Base-by-base conservation (phyloP, 192 early-diverging fungal species). In the Allomyces macrogynus region DNA sequence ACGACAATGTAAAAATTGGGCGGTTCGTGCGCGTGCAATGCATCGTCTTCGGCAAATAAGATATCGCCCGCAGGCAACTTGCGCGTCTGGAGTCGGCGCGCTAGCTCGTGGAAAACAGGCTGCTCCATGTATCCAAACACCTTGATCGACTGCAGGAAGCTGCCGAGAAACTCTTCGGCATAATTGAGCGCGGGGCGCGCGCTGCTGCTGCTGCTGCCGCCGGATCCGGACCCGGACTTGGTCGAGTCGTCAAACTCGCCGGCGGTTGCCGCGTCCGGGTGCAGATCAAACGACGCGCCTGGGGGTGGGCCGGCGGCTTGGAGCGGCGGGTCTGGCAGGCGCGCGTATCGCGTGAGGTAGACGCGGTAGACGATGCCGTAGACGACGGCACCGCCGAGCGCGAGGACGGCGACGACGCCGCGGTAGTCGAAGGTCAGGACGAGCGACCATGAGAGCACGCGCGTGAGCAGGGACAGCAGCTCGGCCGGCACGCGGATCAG, bases 61-160 rank as follows among this genome's bases (percentile, higher is more conserved):
- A 82, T 84, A 66, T 90, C 88, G 12, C 87, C 89, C 0, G 86
- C 84, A 60, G 86, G 71, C 61, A 88, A 67, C 23, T 81, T 76
- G 23, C 84, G 82, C 0, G 87, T 89, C 72, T 91, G 89, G 62
- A 95, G 76, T 68, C 93, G 89, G 43, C 90, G 75, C 20, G 90
- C 88, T 20, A 99, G 82, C 72, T 99, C 96, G 72, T 90, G 89
- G 72, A 99, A 94, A 9, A 99, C 93, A 1, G 89, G 89, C 67
- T 90, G 79, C 62, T 99, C 96, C 14, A 99, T 81, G 71, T 95
- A 97, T 0, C 93, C 93, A 83, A 99, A 97, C 10, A 95, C 88
- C 73, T 90, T 91, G 74, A 94, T 95, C 20, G 78, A 83, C 9
- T 84, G 84, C 67, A 93, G 75, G 70, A 93, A 93, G 0, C 82